Evolutionary conservation across 257 asterid species (phyloP).

Genomic region (Penstemon davidsonii): DNA sequence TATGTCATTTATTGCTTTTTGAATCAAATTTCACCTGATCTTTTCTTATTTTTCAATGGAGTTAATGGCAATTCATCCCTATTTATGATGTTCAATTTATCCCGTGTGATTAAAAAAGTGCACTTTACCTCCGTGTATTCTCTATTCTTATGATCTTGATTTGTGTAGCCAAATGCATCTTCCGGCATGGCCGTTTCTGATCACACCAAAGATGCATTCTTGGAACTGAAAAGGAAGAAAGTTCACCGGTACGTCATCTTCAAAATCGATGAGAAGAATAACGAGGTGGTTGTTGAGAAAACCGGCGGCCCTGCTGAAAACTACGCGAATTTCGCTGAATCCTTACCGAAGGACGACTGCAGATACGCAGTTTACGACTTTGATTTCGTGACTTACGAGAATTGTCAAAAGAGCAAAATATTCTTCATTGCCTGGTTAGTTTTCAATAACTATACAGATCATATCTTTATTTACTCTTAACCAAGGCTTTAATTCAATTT

Average conservation of each 20-base stretch:
- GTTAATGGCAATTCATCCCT: no score
- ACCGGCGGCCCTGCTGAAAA: constrained; percentile 33
- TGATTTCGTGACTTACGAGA: constrained; percentile 34
- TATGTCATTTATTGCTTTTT: no score
- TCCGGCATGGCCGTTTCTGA: constrained; percentile 28
- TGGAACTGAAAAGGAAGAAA: constrained; percentile 34
- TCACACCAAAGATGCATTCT: constrained; percentile 29
- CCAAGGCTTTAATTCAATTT: background rate
- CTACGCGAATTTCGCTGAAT: constrained; percentile 27
- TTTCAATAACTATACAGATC: background rate
- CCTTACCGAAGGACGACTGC: constrained; percentile 31
- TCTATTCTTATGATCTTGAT: constrained; percentile 1
- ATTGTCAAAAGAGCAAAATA: constrained; percentile 37
- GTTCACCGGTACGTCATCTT: constrained; percentile 26
- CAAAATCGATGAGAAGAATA: constrained; percentile 32
- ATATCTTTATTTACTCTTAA: no score
- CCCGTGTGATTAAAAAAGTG: no score
- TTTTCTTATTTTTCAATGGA: no score
- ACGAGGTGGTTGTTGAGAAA: constrained; percentile 33
- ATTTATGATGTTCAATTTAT: no score
- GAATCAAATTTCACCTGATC: no score
- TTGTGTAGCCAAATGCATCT: constrained; percentile 27
- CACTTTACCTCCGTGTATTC: background rate
- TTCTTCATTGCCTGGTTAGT: constrained; percentile 37
- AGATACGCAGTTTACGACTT: constrained; percentile 34